Conservation (phyloP, 176 grass and related monocot species). For the Puya raimondii region DNA sequence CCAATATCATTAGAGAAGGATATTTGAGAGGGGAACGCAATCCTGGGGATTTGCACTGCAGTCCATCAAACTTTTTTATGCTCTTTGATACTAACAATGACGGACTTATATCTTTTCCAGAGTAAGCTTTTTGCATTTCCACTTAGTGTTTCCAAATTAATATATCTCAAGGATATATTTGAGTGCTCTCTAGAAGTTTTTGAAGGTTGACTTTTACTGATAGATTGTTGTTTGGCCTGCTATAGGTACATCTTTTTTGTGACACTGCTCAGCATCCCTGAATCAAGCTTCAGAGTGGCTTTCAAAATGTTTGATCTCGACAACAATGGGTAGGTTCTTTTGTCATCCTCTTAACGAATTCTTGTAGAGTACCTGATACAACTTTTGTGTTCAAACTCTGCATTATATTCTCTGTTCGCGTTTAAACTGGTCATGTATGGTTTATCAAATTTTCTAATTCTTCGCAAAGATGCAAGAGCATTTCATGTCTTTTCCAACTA, state of each 20-base stretch:
- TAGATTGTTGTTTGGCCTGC: slow-evolving; percentile 16
- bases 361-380: too few species aligned
- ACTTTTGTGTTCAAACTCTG: too few species aligned
- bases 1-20: slow-evolving; percentile 55
- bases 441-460: too few species aligned
- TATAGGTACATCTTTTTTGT: slow-evolving; percentile 94
- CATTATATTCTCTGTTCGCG: too few species aligned
- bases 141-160: neutral
- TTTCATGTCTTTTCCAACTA: too few species aligned
- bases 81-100: slow-evolving; percentile 86
- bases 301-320: slow-evolving; percentile 99
- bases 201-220: neutral
- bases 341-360: neutral
- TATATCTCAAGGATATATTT: too few species aligned
- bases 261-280: slow-evolving; percentile 83
- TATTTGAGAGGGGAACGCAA: slow-evolving; percentile 57
- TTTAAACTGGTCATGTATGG: too few species aligned
- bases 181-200: too few species aligned
- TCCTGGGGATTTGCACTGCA: slow-evolving; percentile 65
- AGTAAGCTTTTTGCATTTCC: slow-evolving; percentile 53
- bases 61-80: slow-evolving; percentile 75
- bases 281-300: slow-evolving; percentile 63
- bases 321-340: slow-evolving; percentile 62
- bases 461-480: too few species aligned
- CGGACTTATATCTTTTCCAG: slow-evolving; percentile 86